A percentile compares a stretch with the other conserved stretches of the same genome.
These are phyloP conservation scores for Thalassiosira exigua DNA, from an alignment of 352 stramenopile genomes.

Conservation along the genomic window DNA sequence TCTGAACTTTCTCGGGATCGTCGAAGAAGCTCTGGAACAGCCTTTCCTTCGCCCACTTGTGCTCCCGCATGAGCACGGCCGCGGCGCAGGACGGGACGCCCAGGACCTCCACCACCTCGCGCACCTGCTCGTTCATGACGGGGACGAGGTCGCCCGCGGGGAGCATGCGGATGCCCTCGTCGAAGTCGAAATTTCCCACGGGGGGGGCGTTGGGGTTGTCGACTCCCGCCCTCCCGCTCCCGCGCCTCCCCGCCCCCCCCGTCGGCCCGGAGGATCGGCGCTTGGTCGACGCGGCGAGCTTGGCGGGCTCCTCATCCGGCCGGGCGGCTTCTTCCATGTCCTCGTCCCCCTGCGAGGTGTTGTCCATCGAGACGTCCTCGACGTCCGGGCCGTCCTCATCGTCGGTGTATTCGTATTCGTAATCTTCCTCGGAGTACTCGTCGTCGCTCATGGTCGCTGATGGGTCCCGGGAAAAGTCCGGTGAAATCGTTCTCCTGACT, in stretches of 20 bases:
- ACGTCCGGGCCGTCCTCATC: too few species aligned
- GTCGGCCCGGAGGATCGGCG: too few species aligned
- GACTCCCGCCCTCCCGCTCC: not conserved
- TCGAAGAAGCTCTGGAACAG: conserved; percentile 76
- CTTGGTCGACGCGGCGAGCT: too few species aligned
- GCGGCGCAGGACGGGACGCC: conserved; percentile 64
- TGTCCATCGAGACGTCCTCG: too few species aligned
- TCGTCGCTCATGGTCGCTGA: too few species aligned
- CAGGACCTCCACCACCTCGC: conserved; percentile 78
- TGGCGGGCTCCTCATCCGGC: too few species aligned
- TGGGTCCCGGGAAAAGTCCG: too few species aligned
- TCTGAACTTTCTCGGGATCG: conserved; percentile 68
- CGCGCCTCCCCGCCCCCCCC: not conserved
- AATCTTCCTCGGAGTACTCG: too few species aligned
- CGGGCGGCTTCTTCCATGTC: too few species aligned
- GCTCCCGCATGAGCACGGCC: conserved; percentile 71
- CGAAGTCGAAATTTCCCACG: not conserved
- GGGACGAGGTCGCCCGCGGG: conserved; percentile 65
- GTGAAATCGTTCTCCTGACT: too few species aligned
- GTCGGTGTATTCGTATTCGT: too few species aligned
- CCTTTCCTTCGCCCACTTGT: conserved; percentile 81
- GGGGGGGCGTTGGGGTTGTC: not conserved
- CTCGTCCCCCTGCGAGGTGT: too few species aligned
- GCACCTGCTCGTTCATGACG: conserved; percentile 73
- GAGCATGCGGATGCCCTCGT: conserved; percentile 75